Evolutionary conservation across 192 early-diverging fungal genomes (phyloP).

Genomic region (Blastocladiella britannica): DNA sequence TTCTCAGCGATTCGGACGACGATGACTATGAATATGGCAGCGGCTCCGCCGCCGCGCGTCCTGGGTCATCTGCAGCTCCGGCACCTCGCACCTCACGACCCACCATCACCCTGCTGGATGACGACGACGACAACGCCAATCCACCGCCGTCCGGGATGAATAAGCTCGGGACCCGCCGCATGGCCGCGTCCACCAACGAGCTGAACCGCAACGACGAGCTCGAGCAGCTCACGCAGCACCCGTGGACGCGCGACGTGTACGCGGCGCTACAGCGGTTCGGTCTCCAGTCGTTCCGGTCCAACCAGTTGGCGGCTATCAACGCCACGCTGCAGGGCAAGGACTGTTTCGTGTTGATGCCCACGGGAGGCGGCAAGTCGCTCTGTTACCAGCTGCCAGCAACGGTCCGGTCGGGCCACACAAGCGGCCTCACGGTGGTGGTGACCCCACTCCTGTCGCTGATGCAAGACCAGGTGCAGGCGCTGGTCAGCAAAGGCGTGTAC

Average conservation of each 20-base stretch:
- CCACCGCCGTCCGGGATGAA: no score
- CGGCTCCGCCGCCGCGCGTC: no score
- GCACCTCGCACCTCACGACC: no score
- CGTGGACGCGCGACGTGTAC: slow-evolving; percentile 51
- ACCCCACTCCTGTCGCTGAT: slow-evolving; percentile 91
- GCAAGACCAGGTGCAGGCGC: slow-evolving; percentile 72
- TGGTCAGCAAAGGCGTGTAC: slow-evolving; percentile 38
- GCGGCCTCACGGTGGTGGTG: slow-evolving; percentile 69
- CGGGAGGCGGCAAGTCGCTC: slow-evolving; percentile 85
- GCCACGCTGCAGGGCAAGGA: slow-evolving; percentile 61
- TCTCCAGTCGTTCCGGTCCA: slow-evolving; percentile 52
- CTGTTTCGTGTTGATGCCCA: slow-evolving; percentile 94
- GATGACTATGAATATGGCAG: no score
- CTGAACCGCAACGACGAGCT: no score
- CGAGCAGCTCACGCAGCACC: no score
- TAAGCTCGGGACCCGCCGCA: no score
- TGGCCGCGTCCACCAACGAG: no score
- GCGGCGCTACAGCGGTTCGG: slow-evolving; percentile 49
- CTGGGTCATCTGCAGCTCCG: no score
- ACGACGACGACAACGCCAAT: no score
- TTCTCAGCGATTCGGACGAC: no score
- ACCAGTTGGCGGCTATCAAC: slow-evolving; percentile 80
- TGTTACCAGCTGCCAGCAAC: slow-evolving; percentile 86
- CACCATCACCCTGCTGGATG: no score
- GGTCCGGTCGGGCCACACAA: slow-evolving; percentile 33